phyloP scores from a whole-genome alignment of 306 rosid species.

The Purshia tridentata region DNA sequence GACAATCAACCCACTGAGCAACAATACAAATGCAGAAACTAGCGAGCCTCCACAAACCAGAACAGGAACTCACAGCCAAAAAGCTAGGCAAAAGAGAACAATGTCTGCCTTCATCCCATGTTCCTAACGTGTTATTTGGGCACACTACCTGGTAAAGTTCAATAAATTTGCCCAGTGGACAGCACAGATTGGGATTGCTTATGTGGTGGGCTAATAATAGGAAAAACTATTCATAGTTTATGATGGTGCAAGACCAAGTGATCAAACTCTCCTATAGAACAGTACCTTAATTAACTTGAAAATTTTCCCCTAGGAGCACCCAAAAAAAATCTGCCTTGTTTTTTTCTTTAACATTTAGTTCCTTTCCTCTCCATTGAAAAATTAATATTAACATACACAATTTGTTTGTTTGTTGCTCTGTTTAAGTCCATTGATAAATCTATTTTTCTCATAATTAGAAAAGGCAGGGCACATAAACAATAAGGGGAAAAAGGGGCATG shows the following conservation, averaged over 20 bases:
- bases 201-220: background rate
- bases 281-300: background rate
- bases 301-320: background rate
- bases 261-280: background rate
- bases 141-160: background rate
- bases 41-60: too few species aligned
- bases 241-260: background rate
- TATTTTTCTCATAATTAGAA: background rate
- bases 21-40: too few species aligned
- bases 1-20: too few species aligned
- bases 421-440: background rate
- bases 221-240: background rate
- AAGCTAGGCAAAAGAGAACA: conserved; percentile 3
- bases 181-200: background rate
- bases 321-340: background rate
- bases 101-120: background rate
- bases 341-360: background rate
- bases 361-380: background rate
- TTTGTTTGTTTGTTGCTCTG: background rate
- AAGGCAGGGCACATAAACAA: conserved; percentile 24
- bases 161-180: background rate
- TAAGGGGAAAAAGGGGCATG: conserved; percentile 1
- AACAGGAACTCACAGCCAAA: too few species aligned
- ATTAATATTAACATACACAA: background rate
- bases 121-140: background rate